These are phyloP conservation scores for Penicillium sp. DNA, from an alignment of 2,329 filamentous ascomycete species.

Conservation along the genomic window DNA sequence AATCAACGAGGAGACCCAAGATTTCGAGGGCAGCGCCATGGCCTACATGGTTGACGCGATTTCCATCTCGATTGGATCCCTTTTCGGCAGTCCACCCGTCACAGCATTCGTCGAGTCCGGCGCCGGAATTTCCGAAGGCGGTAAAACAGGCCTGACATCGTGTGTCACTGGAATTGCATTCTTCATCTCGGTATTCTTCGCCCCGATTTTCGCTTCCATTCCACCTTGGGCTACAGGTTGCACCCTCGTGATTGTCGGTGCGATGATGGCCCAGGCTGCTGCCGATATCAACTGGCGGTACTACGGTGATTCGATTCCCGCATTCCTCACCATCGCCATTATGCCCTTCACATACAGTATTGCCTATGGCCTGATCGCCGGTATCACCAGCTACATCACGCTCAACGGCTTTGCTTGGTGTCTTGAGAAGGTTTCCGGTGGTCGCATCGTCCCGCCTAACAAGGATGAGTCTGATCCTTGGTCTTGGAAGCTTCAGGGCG, in stretches of 20 bases:
- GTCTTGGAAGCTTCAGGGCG: slow-evolving; percentile 74
- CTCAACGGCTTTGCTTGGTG: slow-evolving; percentile 71
- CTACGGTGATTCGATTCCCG: slow-evolving; percentile 77
- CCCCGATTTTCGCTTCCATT: slow-evolving; percentile 85
- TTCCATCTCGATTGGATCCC: slow-evolving; percentile 73
- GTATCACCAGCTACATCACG: slow-evolving; percentile 71
- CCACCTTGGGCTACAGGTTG: slow-evolving; percentile 87
- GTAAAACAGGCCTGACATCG: slow-evolving; percentile 78
- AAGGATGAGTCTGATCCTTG: slow-evolving; percentile 75
- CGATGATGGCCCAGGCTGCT: slow-evolving; percentile 76
- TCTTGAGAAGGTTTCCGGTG: slow-evolving; percentile 63
- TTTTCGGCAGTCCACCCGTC: slow-evolving; percentile 76
- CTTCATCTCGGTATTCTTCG: slow-evolving; percentile 84
- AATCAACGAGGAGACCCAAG: slow-evolving; percentile 77
- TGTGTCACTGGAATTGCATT: slow-evolving; percentile 78
- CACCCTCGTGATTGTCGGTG: slow-evolving; percentile 83
- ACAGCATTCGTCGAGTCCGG: slow-evolving; percentile 88
- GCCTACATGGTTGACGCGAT: slow-evolving; percentile 81
- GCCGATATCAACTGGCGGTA: slow-evolving; percentile 88
- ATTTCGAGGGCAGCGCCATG: slow-evolving; percentile 80
- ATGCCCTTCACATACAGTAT: slow-evolving; percentile 93
- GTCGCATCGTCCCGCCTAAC: slow-evolving; percentile 70
- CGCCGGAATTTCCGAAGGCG: slow-evolving; percentile 84
- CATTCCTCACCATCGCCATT: slow-evolving; percentile 76
- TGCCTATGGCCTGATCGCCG: slow-evolving; percentile 79